Percentiles rank a stretch among this genome's conserved stretches.
These are phyloP conservation scores for Didymella exigua DNA, from an alignment of 2,329 filamentous ascomycete genomes.

Conservation along the genomic window DNA sequence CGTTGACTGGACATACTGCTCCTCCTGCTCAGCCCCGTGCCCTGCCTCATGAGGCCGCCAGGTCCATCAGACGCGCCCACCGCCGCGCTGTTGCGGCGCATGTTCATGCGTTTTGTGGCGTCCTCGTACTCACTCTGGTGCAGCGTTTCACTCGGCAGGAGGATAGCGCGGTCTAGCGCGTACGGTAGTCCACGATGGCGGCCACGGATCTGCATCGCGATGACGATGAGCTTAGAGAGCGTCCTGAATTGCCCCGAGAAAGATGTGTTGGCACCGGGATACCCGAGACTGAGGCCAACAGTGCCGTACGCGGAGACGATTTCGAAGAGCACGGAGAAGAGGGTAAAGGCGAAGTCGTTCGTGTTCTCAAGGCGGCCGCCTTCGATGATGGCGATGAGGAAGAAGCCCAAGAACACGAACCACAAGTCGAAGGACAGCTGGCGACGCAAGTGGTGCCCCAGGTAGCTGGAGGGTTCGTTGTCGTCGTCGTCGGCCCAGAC, in stretches of 20 bases:
- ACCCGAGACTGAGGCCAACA: conserved; percentile 88
- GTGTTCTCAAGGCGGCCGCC: conserved; percentile 69
- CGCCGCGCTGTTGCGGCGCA: conserved; percentile 34
- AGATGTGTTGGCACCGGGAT: conserved; percentile 73
- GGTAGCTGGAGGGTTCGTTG: conserved; percentile 74
- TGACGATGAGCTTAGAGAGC: conserved; percentile 69
- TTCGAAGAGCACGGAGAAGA: conserved; percentile 54
- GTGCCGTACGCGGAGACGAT: conserved; percentile 68
- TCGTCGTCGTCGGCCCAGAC: conserved; percentile 65
- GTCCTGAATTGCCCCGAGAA: conserved; percentile 82
- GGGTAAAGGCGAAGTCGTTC: conserved; percentile 59
- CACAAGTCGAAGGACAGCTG: conserved; percentile 97
- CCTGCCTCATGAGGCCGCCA: conserved; percentile 24
- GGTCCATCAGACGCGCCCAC: conserved; percentile 12
- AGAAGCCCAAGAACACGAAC: conserved; percentile 94
- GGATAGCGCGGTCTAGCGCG: conserved; percentile 71
- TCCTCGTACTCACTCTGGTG: conserved; percentile 65
- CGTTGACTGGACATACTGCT: conserved; percentile 23
- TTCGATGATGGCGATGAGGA: conserved; percentile 90
- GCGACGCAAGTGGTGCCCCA: conserved; percentile 86
- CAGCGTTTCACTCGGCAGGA: conserved; percentile 69
- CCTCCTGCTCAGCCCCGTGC: conserved; percentile 27
- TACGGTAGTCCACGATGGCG: conserved; percentile 70
- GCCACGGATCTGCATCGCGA: conserved; percentile 70
- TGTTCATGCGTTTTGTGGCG: conserved; percentile 49